Evolutionary conservation across 768 basidiomycete species (phyloP).

Genomic region (Phanerochaete sordida): DNA sequence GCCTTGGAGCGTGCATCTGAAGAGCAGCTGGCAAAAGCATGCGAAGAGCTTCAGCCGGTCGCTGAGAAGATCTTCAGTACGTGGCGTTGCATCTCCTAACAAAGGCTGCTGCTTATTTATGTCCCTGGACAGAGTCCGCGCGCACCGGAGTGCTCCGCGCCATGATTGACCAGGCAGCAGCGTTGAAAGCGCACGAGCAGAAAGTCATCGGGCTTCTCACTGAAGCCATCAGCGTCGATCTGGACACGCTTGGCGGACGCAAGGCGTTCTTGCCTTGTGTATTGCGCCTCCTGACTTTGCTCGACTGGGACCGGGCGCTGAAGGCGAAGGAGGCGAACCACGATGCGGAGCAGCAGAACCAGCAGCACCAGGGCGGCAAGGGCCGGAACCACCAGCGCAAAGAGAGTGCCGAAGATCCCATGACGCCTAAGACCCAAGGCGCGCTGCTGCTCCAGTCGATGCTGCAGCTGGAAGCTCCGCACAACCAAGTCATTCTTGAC

Average conservation of each 20-base stretch:
- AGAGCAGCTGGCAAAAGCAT: constrained; percentile 49
- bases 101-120: not conserved
- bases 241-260: constrained; percentile 40
- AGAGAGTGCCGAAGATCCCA: constrained; percentile 24
- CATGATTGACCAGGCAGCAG: constrained; percentile 62
- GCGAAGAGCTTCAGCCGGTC: constrained; percentile 63
- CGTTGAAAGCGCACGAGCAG: constrained; percentile 42
- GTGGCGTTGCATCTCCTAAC: constrained; percentile 26
- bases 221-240: constrained; percentile 51
- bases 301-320: constrained; percentile 33
- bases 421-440: constrained; percentile 78
- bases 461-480: constrained; percentile 61
- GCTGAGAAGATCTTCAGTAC: constrained; percentile 59
- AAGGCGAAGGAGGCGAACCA: constrained; percentile 2
- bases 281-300: constrained; percentile 47
- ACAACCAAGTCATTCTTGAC: constrained; percentile 64
- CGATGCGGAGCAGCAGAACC: constrained; percentile 2
- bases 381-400: not conserved
- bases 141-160: constrained; percentile 79
- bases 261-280: constrained; percentile 63
- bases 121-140: constrained; percentile 50
- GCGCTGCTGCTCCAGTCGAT: constrained; percentile 83
- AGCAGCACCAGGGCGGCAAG: constrained; percentile 11
- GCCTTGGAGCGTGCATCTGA: constrained; percentile 62
- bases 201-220: constrained; percentile 53